Percentiles rank a stretch among this genome's conserved stretches.
phyloP scores from a whole-genome alignment of 2,329 filamentous ascomycete genomes.

The Ophiosphaerella korrae region DNA sequence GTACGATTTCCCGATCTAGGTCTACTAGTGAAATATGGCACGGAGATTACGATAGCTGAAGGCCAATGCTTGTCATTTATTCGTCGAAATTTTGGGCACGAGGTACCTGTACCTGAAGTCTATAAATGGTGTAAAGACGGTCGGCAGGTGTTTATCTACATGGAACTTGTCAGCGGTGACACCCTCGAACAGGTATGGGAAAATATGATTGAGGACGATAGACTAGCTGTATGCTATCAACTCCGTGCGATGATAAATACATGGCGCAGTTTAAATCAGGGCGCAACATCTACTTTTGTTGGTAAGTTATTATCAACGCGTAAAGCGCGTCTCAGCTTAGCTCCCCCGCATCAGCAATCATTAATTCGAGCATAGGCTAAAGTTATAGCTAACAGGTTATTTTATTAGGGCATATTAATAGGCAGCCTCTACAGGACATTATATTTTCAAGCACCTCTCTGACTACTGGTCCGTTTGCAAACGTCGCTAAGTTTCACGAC shows the following conservation, averaged over 20 bases:
- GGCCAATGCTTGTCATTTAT: slow-evolving; percentile 15
- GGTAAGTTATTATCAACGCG: slow-evolving; percentile 6
- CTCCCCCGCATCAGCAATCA: too few species aligned
- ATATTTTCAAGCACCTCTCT: slow-evolving; percentile 14
- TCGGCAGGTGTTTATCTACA: slow-evolving; percentile 24
- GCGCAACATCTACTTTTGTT: slow-evolving; percentile 3
- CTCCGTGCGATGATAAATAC: slow-evolving; percentile 8
- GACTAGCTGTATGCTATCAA: slow-evolving; percentile 7
- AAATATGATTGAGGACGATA: slow-evolving; percentile 10
- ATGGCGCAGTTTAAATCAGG: slow-evolving; percentile 5
- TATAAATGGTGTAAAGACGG: slow-evolving; percentile 21
- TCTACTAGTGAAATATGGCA: slow-evolving; percentile 21
- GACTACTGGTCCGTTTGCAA: slow-evolving; percentile 21
- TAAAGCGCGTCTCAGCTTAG: too few species aligned
- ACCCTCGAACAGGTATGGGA: slow-evolving; percentile 21
- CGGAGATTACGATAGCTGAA: slow-evolving; percentile 12
- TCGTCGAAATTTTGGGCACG: slow-evolving; percentile 8
- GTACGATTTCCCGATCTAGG: slow-evolving; percentile 12
- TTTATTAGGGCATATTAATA: slow-evolving; percentile 14
- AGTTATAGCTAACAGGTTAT: slow-evolving; percentile 1
- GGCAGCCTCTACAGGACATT: slow-evolving; percentile 19
- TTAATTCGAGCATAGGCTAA: too few species aligned
- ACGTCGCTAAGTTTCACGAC: slow-evolving; percentile 23
- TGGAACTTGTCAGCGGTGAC: slow-evolving; percentile 20
- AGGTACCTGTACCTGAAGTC: slow-evolving; percentile 22